Base-by-base conservation (phyloP, 192 early-diverging fungal genomes). In the Gryganskiella cystojenkinii region DNA sequence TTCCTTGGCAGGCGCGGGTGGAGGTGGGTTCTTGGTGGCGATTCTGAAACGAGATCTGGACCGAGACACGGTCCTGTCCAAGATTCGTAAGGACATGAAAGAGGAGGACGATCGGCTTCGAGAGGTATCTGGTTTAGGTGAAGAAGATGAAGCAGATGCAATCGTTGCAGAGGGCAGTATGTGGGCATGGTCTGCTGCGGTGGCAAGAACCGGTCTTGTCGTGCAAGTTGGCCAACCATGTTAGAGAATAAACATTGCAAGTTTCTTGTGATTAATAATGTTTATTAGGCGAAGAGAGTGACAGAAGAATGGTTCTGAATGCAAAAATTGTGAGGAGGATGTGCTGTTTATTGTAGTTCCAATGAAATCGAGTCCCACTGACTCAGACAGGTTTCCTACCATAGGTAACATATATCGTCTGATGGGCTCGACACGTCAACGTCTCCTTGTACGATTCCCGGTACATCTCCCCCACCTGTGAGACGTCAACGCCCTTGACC, bases 391-490 rank as follows among this genome's bases (percentile, higher is more conserved):
- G 74, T 44, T 78, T 78, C 33, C 65, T 34, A 50, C 74, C 74
- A 40, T 34, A 64, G 8, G 66, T 64, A 20, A 78, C 74, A 78
- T 69, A 78, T 2, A 78, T 56, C 1, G 57, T 78, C 58, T 64
- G 59, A 22, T 64, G 67, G 5, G 47, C 30, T 17, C 49, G 31
- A 28, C n/a, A 50, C 19, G 40, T 44, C 20, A 27, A 7, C 20
- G 66, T 64, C 56, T 78, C 74, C 15, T 45, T 33, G 2, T 27
- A 17, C 59, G 63, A 63, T n/a, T 20, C 55, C n/a, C 44, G 45
- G 1, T 69, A 22, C 54, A 69, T 51, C 35, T 68, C 61, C 47
- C 15, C 13, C 9, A 69, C 58, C 13, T 78, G 66, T 2, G 4
- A 2, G 8, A 69, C 74, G 4, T 24, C 43, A 0, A 64, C 50